phyloP scores from a whole-genome alignment of 2,329 filamentous ascomycete species.

The Aurifilum marmelostoma region DNA sequence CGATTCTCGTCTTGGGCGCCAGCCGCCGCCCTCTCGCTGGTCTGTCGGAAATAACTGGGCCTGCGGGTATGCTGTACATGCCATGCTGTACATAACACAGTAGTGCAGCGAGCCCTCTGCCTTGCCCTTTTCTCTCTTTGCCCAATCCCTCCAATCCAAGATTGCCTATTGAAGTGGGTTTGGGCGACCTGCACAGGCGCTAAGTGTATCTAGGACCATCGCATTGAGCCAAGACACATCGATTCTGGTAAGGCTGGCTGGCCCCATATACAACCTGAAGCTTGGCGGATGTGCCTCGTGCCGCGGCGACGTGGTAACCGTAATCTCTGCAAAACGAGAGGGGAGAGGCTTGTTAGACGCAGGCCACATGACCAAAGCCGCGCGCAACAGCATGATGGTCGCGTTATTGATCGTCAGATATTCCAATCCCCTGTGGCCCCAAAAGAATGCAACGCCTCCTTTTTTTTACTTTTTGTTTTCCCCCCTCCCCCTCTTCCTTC shows the following conservation, averaged over 20 bases:
- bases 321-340: background rate
- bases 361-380: slow-evolving; percentile 3
- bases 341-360: background rate
- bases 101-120: background rate
- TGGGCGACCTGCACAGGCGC: background rate
- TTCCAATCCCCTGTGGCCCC: background rate
- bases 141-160: background rate
- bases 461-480: background rate
- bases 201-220: background rate
- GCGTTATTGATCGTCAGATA: slow-evolving; percentile 4
- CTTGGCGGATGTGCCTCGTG: background rate
- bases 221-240: background rate
- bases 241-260: slow-evolving; percentile 14
- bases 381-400: background rate
- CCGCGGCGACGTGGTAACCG: background rate
- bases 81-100: background rate
- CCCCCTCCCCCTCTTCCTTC: too few relatives aligned
- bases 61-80: background rate
- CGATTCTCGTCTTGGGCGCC: background rate
- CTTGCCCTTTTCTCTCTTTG: too few relatives aligned
- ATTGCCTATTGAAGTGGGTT: slow-evolving; percentile 4
- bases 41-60: too few relatives aligned
- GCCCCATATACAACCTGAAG: slow-evolving; percentile 4
- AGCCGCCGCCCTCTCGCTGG: background rate
- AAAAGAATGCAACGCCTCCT: background rate